These are phyloP conservation scores for Vitis hybrid DNA, from an alignment of 177 flowering plant genomes.

Conservation along the genomic window DNA sequence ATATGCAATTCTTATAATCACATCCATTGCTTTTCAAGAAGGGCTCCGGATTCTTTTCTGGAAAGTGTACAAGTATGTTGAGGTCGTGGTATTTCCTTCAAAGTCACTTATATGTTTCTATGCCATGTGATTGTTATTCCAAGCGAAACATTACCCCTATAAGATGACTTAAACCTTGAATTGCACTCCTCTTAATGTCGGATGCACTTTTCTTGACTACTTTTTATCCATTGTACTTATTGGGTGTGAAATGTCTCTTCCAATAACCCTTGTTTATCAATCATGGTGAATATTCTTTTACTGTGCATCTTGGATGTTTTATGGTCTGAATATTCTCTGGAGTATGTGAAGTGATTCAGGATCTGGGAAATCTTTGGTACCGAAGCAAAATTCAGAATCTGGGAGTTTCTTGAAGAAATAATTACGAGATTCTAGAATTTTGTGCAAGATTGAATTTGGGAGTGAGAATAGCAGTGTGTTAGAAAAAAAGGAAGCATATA, in stretches of 20 bases:
- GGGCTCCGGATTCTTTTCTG: constrained; percentile 74
- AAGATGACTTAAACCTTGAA: too few species aligned
- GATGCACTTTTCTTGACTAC: background rate
- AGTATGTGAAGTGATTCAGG: background rate
- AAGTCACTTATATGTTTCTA: background rate
- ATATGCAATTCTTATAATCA: constrained; percentile 55
- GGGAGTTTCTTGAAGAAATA: background rate
- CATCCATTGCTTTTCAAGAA: constrained; percentile 86
- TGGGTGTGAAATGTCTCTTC: background rate
- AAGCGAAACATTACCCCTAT: too few species aligned
- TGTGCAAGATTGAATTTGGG: background rate
- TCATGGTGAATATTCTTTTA: background rate
- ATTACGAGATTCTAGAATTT: background rate
- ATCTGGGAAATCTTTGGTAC: background rate
- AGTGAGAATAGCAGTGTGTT: background rate
- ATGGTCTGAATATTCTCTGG: background rate
- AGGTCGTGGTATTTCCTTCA: background rate
- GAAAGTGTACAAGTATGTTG: constrained; percentile 78
- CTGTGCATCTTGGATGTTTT: background rate
- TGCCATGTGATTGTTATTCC: background rate
- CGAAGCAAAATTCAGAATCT: background rate
- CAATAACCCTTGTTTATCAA: background rate
- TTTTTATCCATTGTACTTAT: background rate
- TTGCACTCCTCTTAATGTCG: too few species aligned
- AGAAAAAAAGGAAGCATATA: background rate